These are phyloP conservation scores for Cucumis hystrix DNA, from an alignment of 306 rosid genomes.

Conservation along the genomic window DNA sequence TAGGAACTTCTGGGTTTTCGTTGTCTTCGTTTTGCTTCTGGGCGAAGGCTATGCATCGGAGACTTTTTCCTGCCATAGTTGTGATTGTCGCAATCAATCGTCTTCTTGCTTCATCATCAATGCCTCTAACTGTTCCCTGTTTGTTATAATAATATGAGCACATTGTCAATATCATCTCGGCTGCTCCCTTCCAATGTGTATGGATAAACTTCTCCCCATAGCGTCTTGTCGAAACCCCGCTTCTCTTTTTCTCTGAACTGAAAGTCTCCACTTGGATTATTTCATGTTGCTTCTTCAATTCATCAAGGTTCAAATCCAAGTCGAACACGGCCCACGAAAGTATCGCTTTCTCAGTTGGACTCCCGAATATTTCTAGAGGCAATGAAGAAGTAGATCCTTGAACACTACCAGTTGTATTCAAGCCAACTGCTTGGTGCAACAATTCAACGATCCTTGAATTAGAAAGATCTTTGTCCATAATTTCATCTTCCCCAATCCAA, in stretches of 20 bases:
- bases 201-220: neutral
- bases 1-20: neutral
- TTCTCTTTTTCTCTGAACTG: slow-evolving; percentile 17
- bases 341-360: slow-evolving; percentile 17
- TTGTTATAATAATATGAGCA: slow-evolving; percentile 11
- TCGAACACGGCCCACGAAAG: slow-evolving; percentile 10
- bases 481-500: slow-evolving; percentile 12
- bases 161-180: slow-evolving; percentile 12
- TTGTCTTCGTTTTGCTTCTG: neutral
- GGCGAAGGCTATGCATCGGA: slow-evolving; percentile 17
- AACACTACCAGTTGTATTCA: slow-evolving; percentile 15
- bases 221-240: slow-evolving; percentile 4
- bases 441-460: neutral
- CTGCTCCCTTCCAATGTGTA: slow-evolving; percentile 20
- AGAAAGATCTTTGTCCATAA: neutral
- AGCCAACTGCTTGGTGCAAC: slow-evolving; percentile 10
- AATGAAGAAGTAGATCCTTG: neutral
- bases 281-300: slow-evolving; percentile 10
- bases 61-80: slow-evolving; percentile 17
- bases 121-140: slow-evolving; percentile 2
- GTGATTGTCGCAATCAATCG: neutral
- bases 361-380: slow-evolving; percentile 9
- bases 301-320: slow-evolving; percentile 10
- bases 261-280: slow-evolving; percentile 13
- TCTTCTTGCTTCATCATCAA: slow-evolving; percentile 4